Evolutionary conservation across 805 yeast species (phyloP).

Genomic region (Ogataea saltuana): DNA sequence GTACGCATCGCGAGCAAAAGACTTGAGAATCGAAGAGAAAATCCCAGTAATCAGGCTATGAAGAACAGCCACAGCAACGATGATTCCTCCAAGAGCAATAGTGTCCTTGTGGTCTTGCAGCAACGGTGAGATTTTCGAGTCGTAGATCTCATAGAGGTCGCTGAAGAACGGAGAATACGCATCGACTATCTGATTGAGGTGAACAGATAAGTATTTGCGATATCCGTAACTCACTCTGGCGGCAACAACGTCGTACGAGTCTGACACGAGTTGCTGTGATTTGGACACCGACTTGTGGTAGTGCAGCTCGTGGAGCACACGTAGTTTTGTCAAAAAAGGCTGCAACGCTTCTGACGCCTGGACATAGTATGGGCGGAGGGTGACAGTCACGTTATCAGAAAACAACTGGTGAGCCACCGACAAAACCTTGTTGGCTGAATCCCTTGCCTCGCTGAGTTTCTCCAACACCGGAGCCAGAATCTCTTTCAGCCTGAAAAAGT

Average conservation of each 20-base stretch:
- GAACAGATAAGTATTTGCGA: constrained; percentile 10
- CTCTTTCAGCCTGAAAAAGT: background rate
- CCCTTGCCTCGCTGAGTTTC: background rate
- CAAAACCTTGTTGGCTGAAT: background rate
- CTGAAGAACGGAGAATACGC: constrained; percentile 21
- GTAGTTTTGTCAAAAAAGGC: background rate
- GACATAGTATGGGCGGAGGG: background rate
- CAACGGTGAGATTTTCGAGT: constrained; percentile 13
- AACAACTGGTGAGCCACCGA: constrained; percentile 1
- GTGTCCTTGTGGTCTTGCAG: constrained; percentile 20
- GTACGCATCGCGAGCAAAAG: constrained; percentile 28
- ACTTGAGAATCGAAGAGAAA: constrained; percentile 16
- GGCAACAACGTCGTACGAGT: constrained; percentile 4
- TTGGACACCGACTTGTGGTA: background rate
- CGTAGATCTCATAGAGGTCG: constrained; percentile 18
- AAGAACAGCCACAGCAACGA: constrained; percentile 16
- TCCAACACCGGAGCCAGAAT: background rate
- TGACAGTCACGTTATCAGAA: background rate
- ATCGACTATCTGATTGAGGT: constrained; percentile 14
- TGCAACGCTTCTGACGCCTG: background rate
- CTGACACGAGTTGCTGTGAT: constrained; percentile 1
- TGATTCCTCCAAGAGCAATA: constrained; percentile 14
- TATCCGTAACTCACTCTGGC: constrained; percentile 13
- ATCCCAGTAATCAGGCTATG: constrained; percentile 17
- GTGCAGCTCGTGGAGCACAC: constrained; percentile 3